Conservation (phyloP, 768 basidiomycete species). For the Xerocomellus amylosporus region DNA sequence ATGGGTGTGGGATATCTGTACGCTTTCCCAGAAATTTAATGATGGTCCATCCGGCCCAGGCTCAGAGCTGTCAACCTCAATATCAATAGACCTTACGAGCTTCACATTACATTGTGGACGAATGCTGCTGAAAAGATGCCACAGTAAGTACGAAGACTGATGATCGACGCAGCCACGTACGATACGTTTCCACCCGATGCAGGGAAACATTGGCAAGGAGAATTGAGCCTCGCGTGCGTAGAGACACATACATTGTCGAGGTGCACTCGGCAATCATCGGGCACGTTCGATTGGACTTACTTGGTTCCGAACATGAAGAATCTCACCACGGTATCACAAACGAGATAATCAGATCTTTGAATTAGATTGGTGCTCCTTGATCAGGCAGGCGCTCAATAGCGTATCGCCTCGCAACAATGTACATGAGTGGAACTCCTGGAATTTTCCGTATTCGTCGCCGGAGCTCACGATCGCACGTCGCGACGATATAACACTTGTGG, state of each 20-base stretch:
- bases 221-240: no score
- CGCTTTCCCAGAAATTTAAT: neutral
- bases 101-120: no score
- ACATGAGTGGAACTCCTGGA: conserved; percentile 95
- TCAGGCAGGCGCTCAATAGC: conserved; percentile 95
- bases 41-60: neutral
- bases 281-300: neutral
- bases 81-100: no score
- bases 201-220: no score
- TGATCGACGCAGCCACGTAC: neutral
- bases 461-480: conserved; percentile 95
- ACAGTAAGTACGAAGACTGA: neutral
- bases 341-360: neutral
- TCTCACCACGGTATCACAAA: neutral
- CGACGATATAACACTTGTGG: conserved; percentile 95
- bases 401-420: conserved; percentile 88
- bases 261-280: neutral
- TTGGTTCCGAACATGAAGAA: neutral
- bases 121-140: neutral
- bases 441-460: conserved; percentile 89
- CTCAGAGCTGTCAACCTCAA: neutral
- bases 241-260: no score
- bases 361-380: conserved; percentile 74
- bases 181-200: neutral
- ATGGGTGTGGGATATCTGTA: neutral